A percentile compares a stretch with the other conserved stretches of the same genome.
Conservation (phyloP, 305 asterid species). For the Solanum aculeatissimum region DNA sequence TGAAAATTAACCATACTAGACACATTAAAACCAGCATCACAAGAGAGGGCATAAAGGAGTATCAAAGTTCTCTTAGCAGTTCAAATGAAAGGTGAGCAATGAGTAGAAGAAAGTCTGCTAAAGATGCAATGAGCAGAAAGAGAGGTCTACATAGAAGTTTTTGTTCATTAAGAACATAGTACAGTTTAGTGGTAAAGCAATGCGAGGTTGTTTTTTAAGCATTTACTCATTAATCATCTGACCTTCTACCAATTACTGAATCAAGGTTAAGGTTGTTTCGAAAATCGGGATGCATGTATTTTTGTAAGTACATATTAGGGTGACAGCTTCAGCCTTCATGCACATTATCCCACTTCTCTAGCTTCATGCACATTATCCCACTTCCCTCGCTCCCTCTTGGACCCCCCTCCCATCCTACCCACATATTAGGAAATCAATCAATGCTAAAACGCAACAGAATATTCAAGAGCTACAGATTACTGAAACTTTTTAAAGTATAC, state of each 20-base stretch:
- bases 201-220: not conserved
- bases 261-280: not conserved
- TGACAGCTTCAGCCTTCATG: not conserved
- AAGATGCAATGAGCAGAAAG: not conserved
- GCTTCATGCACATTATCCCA: not conserved
- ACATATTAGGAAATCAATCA: not conserved
- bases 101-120: not conserved
- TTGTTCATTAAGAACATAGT: not conserved
- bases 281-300: not conserved
- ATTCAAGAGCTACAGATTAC: not conserved
- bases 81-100: not conserved
- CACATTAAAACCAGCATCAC: not conserved
- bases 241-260: not conserved
- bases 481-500: not conserved
- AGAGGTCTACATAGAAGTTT: not conserved
- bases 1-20: not conserved
- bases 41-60: not conserved
- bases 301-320: not conserved
- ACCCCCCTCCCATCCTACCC: not conserved
- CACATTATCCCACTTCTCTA: not conserved
- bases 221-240: not conserved
- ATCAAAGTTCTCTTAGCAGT: not conserved
- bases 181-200: not conserved
- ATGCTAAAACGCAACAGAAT: not conserved
- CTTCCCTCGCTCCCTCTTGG: not conserved